Conservation (phyloP, 306 rosid genomes). For the Cotoneaster glaucophyllus region DNA sequence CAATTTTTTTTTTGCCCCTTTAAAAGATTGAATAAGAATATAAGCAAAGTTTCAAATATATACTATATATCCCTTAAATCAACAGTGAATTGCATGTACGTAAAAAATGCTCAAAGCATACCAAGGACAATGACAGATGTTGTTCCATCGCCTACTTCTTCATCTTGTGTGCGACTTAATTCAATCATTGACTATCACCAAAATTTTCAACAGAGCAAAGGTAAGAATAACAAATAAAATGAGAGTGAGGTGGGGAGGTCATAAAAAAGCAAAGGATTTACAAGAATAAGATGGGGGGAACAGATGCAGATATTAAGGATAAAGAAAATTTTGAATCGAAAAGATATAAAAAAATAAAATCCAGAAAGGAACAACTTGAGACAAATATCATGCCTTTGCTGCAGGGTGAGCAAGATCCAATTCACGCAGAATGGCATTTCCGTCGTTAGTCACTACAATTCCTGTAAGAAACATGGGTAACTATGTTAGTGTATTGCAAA, state of each 20-base stretch:
- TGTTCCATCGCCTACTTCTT: slow-evolving; percentile 98
- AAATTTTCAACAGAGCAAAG: background rate
- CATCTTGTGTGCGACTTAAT: slow-evolving; percentile 94
- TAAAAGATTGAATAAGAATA: background rate
- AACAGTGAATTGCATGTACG: background rate
- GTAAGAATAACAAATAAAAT: slow-evolving; percentile 10
- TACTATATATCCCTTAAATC: background rate
- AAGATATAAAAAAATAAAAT: background rate
- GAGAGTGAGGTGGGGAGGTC: background rate
- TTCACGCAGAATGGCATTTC: slow-evolving; percentile 93
- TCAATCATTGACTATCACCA: slow-evolving; percentile 84
- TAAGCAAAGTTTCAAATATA: background rate
- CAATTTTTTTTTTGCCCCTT: too few species aligned
- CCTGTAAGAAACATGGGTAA: slow-evolving; percentile 37
- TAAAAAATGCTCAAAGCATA: slow-evolving; percentile 22
- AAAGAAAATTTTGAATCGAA: background rate
- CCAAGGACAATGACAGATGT: slow-evolving; percentile 97
- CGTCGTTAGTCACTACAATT: slow-evolving; percentile 96
- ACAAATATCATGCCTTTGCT: slow-evolving; percentile 59
- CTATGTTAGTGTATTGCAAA: background rate
- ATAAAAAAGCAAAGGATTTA: background rate
- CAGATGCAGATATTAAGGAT: background rate
- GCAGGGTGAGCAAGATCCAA: slow-evolving; percentile 96
- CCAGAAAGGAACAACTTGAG: background rate
- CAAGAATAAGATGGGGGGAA: background rate